These are phyloP conservation scores for Daldinia bambusicola DNA, from an alignment of 495 filamentous ascomycete genomes.

Conservation along the genomic window DNA sequence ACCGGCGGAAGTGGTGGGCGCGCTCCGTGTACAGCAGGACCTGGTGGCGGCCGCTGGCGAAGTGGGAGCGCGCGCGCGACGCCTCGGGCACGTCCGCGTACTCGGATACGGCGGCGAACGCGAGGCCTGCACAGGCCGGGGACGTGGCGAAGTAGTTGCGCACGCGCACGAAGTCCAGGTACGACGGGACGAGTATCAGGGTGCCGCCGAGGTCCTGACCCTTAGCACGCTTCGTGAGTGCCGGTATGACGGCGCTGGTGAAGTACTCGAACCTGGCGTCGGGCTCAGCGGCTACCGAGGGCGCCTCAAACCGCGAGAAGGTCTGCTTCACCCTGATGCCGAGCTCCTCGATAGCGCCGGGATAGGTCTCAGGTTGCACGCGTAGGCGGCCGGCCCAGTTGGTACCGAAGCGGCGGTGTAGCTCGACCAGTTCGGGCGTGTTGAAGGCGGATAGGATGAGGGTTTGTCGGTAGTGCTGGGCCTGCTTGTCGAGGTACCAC, in stretches of 20 bases:
- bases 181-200: conserved; percentile 88
- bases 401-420: conserved; percentile 78
- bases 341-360: conserved; percentile 73
- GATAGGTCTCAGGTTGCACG: conserved; percentile 67
- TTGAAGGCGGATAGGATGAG: conserved; percentile 82
- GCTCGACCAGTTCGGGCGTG: conserved; percentile 85
- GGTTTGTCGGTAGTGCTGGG: conserved; percentile 83
- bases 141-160: conserved; percentile 90
- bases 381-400: conserved; percentile 84
- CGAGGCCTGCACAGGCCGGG: conserved; percentile 70
- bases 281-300: conserved; percentile 75
- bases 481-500: conserved; percentile 91
- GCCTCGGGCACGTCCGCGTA: conserved; percentile 81
- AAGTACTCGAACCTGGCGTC: conserved; percentile 95
- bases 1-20: conserved; percentile 92
- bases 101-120: conserved; percentile 88
- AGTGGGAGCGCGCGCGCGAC: conserved; percentile 85
- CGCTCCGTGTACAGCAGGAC: conserved; percentile 92
- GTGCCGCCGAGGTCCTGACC: conserved; percentile 64
- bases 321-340: conserved; percentile 79
- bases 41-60: conserved; percentile 81
- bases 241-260: conserved; percentile 78
- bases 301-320: conserved; percentile 86
- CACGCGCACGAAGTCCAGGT: conserved; percentile 92
- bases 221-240: conserved; percentile 66